Percentiles rank a stretch among this genome's conserved stretches.
Conservation (phyloP, 495 filamentous ascomycete species). For the Pseudoneurospora amorphoporcata region DNA sequence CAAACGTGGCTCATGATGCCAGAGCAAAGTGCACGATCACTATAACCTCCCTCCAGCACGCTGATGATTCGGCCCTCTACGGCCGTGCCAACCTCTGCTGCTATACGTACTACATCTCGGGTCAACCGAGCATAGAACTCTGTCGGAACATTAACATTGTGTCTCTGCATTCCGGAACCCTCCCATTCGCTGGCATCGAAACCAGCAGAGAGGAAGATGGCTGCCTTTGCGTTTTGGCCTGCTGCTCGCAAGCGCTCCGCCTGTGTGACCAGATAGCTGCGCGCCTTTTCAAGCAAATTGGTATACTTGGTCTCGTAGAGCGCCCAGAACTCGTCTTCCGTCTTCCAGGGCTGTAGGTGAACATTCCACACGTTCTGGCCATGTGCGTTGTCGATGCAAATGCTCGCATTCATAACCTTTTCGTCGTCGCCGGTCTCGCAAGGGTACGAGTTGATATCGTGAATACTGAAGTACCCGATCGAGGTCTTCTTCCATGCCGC, state of each 20-base stretch:
- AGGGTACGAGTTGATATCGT: slow-evolving; percentile 96
- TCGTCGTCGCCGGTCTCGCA: slow-evolving; percentile 83
- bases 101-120: slow-evolving; percentile 67
- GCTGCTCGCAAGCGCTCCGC: slow-evolving; percentile 47
- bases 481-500: slow-evolving; percentile 65
- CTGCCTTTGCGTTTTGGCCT: slow-evolving; percentile 55
- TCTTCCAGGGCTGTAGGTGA: slow-evolving; percentile 83
- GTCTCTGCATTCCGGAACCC: slow-evolving; percentile 81
- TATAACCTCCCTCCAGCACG: slow-evolving; percentile 93
- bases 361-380: slow-evolving; percentile 92
- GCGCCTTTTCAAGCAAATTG: slow-evolving; percentile 67
- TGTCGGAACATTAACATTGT: slow-evolving; percentile 89
- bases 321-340: slow-evolving; percentile 73
- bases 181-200: slow-evolving; percentile 98
- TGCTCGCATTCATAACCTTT: slow-evolving; percentile 80
- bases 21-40: slow-evolving; percentile 75
- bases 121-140: slow-evolving; percentile 92
- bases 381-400: slow-evolving; percentile 87
- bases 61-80: slow-evolving; percentile 81
- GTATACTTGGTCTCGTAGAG: slow-evolving; percentile 71
- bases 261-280: slow-evolving; percentile 59
- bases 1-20: slow-evolving; percentile 83
- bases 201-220: slow-evolving; percentile 88
- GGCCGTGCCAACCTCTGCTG: slow-evolving; percentile 66
- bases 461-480: slow-evolving; percentile 90